These are phyloP conservation scores for Collybia nuda DNA, from an alignment of 768 basidiomycete species.

Conservation along the genomic window DNA sequence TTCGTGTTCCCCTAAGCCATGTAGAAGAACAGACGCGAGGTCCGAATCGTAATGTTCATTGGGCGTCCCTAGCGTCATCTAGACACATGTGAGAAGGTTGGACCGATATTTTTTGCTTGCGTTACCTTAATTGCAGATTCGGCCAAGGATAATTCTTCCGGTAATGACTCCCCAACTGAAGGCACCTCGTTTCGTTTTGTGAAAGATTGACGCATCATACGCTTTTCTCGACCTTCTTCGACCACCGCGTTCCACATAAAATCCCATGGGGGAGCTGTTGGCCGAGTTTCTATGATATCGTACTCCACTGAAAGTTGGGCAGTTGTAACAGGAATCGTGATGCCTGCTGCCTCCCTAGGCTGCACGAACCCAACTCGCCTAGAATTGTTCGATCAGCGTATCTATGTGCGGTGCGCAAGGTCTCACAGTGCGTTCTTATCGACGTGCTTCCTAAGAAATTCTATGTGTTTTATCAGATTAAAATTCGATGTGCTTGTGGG, in stretches of 20 bases:
- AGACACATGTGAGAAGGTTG: not conserved
- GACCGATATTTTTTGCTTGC: not conserved
- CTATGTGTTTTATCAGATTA: slow-evolving; percentile 76
- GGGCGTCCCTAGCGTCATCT: slow-evolving; percentile 82
- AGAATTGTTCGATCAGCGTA: slow-evolving; percentile 14
- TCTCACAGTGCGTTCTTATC: slow-evolving; percentile 87
- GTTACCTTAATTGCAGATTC: slow-evolving; percentile 73
- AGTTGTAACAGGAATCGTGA: slow-evolving; percentile 40
- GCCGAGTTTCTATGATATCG: slow-evolving; percentile 47
- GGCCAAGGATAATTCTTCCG: slow-evolving; percentile 50
- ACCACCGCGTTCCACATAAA: slow-evolving; percentile 72
- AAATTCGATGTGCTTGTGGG: slow-evolving; percentile 70
- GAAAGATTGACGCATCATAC: slow-evolving; percentile 57
- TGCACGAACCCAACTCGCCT: slow-evolving; percentile 68
- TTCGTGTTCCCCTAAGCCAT: slow-evolving; percentile 51
- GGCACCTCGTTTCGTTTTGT: slow-evolving; percentile 41
- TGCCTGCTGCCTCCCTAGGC: slow-evolving; percentile 30
- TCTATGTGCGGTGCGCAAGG: not conserved
- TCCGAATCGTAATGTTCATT: slow-evolving; percentile 65
- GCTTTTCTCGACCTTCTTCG: slow-evolving; percentile 77
- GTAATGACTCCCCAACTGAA: slow-evolving; percentile 19
- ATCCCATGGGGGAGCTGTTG: slow-evolving; percentile 55
- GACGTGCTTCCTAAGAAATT: slow-evolving; percentile 76
- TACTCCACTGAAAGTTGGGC: slow-evolving; percentile 44
- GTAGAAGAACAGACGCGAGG: slow-evolving; percentile 56